phyloP scores from a whole-genome alignment of 2,329 filamentous ascomycete species.

The Claviceps quebecensis region DNA sequence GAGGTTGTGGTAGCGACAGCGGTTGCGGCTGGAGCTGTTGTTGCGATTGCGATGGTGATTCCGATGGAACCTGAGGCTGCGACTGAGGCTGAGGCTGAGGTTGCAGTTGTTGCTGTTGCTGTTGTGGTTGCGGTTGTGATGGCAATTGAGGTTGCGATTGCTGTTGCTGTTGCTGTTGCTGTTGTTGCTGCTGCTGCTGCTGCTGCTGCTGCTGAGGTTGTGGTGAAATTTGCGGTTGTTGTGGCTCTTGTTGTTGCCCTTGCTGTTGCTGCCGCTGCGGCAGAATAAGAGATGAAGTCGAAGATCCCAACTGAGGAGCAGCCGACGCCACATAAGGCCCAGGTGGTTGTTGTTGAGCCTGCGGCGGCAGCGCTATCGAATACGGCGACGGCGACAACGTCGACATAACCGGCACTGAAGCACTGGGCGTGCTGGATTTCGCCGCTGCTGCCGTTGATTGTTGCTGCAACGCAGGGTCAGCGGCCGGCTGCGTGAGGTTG shows the following conservation, averaged over 20 bases:
- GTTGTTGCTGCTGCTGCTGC: too few relatives aligned
- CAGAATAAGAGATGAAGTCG: not conserved
- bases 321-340: not conserved
- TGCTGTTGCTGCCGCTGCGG: not conserved
- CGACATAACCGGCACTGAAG: not conserved
- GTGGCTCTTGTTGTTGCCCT: too few relatives aligned
- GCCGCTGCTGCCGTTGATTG: not conserved
- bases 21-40: not conserved
- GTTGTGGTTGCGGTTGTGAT: not conserved
- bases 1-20: constrained; percentile 1
- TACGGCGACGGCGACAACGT: not conserved
- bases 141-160: too few relatives aligned
- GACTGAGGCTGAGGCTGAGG: not conserved
- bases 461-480: not conserved
- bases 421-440: not conserved
- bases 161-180: too few relatives aligned
- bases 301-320: not conserved
- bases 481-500: not conserved
- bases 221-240: too few relatives aligned
- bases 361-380: not conserved
- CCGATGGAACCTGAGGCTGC: not conserved
- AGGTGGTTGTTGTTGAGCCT: not conserved
- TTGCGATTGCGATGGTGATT: not conserved
- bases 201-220: too few relatives aligned
- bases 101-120: not conserved